Evolutionary conservation across 257 asterid genomes (phyloP).

Genomic region (Salvia rosmarinus): DNA sequence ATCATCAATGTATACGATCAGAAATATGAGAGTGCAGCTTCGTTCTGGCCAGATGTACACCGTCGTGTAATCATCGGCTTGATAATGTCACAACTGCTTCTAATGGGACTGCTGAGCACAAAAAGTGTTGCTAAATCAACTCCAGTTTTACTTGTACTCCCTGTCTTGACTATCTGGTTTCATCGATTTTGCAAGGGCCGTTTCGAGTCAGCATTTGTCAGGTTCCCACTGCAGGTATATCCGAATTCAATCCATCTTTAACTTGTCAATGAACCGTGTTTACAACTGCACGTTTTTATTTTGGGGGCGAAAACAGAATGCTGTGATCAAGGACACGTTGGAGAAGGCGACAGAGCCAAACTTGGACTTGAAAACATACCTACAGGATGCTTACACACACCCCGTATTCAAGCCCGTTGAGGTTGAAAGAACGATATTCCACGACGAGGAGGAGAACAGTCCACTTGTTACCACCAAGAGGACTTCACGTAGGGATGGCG

Average conservation of each 20-base stretch:
- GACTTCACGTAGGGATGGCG: slow-evolving; percentile 41
- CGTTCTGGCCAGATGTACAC: slow-evolving; percentile 92
- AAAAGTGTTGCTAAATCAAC: slow-evolving; percentile 66
- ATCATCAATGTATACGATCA: slow-evolving; percentile 92
- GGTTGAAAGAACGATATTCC: slow-evolving; percentile 32
- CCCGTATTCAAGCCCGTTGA: slow-evolving; percentile 60
- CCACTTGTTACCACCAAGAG: slow-evolving; percentile 67
- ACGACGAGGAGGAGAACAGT: slow-evolving; percentile 59
- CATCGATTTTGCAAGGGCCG: slow-evolving; percentile 81
- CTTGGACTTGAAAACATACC: slow-evolving; percentile 58
- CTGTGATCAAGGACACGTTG: slow-evolving; percentile 71
- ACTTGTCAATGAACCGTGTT: not conserved
- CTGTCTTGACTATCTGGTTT: slow-evolving; percentile 84
- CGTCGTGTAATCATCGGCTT: slow-evolving; percentile 70
- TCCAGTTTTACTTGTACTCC: slow-evolving; percentile 67
- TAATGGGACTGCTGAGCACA: slow-evolving; percentile 86
- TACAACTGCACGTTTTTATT: not conserved
- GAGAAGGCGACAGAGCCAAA: slow-evolving; percentile 73
- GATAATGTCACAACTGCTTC: slow-evolving; percentile 71
- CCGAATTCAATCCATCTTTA: not conserved
- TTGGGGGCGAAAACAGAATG: slow-evolving; percentile 52
- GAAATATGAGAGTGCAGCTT: slow-evolving; percentile 85
- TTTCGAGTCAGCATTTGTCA: slow-evolving; percentile 75
- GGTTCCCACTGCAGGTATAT: slow-evolving; percentile 83
- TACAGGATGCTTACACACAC: slow-evolving; percentile 63